Evolutionary conservation across 2,329 filamentous ascomycete species (phyloP), one percentile per base, ranked within the genome.

Genomic region (Alternaria brassicae): DNA sequence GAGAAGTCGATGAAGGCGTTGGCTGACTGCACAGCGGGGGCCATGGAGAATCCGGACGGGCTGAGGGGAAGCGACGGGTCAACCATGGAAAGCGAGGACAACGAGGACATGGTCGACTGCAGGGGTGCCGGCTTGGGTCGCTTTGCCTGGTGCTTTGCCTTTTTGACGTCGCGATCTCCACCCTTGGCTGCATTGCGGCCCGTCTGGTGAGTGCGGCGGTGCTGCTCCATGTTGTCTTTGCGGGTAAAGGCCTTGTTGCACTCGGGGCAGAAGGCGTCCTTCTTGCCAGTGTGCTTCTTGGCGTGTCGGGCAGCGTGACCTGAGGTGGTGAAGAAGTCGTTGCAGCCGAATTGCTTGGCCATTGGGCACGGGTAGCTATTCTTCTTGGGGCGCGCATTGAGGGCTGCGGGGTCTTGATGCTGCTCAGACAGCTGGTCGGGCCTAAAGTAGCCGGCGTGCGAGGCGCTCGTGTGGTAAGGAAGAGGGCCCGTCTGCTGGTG

Each of bases 181-280:
- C 61, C 62, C 56, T 78, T 78, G 23, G 66, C 59, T 1, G 78
- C 73, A 47, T 78, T 80, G 52, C 82, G 81, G 4, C 81, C 82
- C 61, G 78, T 82, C 63, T 86, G 89, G 76, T 93, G 91, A 0
- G 90, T 93, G 70, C 91, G 86, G 28, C 91, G 84, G 71, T 93
- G 91, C 79, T 93, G 91, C 82, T 92, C 92, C 91, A 93, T 93
- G 81, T 93, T 93, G 82, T 93, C 91, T 68, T 89, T 88, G 64
- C 91, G 89, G 10, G 90, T 92, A 69, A 93, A 93, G 71, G 90
- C 91, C 80, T 92, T 92, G 77, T 87, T 85, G 81, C 91, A 93
- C 60, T 89, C 89, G 0, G 83, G 80, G 70, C 85, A 91, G 30
- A 88, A 86, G 21, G 92, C 89, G 13, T 88, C 88, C 80, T 93